Percentiles rank a stretch among this genome's conserved stretches.
Evolutionary conservation across 2,329 filamentous ascomycete species (phyloP).

Genomic region (Xylaria sp.): DNA sequence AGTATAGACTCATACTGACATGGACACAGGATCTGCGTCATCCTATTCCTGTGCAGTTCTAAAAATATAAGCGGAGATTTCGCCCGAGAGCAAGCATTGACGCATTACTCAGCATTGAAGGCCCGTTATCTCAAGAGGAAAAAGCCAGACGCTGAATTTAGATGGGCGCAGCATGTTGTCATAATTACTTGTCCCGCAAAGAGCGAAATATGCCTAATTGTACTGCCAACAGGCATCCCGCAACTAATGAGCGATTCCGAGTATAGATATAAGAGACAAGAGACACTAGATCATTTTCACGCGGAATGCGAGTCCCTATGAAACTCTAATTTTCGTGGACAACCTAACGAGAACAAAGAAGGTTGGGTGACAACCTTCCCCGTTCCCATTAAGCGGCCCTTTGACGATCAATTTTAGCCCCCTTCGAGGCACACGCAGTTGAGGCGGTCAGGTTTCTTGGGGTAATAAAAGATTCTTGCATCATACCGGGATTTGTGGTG

Average conservation of each 20-base stretch:
- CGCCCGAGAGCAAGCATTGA: background rate
- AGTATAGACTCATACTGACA: slow-evolving; percentile 20
- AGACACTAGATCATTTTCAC: too few relatives aligned
- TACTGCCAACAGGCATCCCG: background rate
- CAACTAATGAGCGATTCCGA: too few relatives aligned
- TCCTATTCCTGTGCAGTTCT: background rate
- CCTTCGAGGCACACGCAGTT: too few relatives aligned
- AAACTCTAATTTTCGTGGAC: too few relatives aligned
- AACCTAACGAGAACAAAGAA: too few relatives aligned
- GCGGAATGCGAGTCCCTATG: too few relatives aligned
- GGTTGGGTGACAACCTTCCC: too few relatives aligned
- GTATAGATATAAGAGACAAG: too few relatives aligned
- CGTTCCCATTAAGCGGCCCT: too few relatives aligned
- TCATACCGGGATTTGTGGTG: slow-evolving; percentile 39
- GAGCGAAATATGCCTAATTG: background rate
- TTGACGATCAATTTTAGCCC: too few relatives aligned
- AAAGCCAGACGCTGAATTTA: background rate
- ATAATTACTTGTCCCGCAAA: background rate
- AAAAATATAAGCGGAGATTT: background rate
- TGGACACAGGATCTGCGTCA: background rate
- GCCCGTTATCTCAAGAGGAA: background rate
- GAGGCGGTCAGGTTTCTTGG: slow-evolving; percentile 36
- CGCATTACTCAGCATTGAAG: background rate
- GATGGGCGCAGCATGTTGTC: background rate
- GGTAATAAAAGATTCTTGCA: slow-evolving; percentile 36